Percentiles rank a stretch among this genome's conserved stretches.
phyloP scores from a whole-genome alignment of 495 filamentous ascomycete genomes.

The Aspergillus wentii region DNA sequence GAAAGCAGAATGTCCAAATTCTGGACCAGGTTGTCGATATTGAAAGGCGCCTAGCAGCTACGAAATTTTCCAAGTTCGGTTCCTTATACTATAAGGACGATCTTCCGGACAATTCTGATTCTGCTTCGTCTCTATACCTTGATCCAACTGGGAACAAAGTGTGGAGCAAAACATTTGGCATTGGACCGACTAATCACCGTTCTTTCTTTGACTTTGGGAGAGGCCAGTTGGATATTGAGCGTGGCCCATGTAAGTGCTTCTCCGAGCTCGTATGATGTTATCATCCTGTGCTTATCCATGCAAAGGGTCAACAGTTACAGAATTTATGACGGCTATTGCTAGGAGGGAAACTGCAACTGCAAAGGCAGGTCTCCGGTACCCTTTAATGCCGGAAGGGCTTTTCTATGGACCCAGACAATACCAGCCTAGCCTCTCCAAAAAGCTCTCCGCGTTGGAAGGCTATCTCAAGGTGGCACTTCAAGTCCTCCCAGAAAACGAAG shows the following conservation, averaged over 20 bases:
- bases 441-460: constrained; percentile 15
- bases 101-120: constrained; percentile 5
- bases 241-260: constrained; percentile 22
- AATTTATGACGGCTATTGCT: constrained; percentile 15
- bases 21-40: constrained; percentile 23
- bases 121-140: constrained; percentile 9
- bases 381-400: constrained; percentile 18
- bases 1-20: constrained; percentile 18
- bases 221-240: constrained; percentile 19
- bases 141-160: constrained; percentile 14
- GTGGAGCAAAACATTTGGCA: constrained; percentile 12
- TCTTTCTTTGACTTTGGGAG: constrained; percentile 20
- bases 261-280: constrained; percentile 5
- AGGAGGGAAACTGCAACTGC: constrained; percentile 15
- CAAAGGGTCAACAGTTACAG: constrained; percentile 15
- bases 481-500: constrained; percentile 13
- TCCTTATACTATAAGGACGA: constrained; percentile 23
- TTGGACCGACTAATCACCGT: constrained; percentile 19
- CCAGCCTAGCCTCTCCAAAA: constrained; percentile 19
- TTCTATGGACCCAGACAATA: constrained; percentile 20
- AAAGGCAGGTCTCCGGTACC: constrained; percentile 14
- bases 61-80: constrained; percentile 18
- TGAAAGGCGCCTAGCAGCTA: constrained; percentile 19
- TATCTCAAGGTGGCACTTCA: constrained; percentile 17
- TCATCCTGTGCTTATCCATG: constrained; percentile 9